These are phyloP conservation scores for Amaranthus palmeri DNA, from an alignment of 148 eudicot species.

Conservation along the genomic window DNA sequence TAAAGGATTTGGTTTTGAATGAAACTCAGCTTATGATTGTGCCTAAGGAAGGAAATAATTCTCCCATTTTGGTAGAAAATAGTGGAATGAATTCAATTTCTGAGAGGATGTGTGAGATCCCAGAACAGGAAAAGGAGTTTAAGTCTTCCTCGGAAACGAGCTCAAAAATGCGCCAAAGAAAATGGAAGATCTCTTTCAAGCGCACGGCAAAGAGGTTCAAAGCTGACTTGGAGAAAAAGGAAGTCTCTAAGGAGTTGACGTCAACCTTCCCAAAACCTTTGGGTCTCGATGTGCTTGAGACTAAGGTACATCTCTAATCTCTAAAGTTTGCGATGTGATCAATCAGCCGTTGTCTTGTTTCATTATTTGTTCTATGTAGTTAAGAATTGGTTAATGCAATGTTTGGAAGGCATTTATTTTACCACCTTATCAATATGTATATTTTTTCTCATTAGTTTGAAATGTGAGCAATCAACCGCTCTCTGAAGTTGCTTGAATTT, in stretches of 20 bases:
- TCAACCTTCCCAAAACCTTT: background rate
- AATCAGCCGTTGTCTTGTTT: background rate
- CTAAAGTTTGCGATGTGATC: background rate
- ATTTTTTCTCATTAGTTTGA: no score
- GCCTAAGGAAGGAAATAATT: background rate
- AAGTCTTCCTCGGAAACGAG: slow-evolving; percentile 1
- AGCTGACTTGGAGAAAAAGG: no score
- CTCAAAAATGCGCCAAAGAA: background rate
- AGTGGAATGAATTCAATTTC: background rate
- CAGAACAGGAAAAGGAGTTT: background rate
- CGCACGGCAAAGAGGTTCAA: no score
- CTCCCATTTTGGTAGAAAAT: background rate
- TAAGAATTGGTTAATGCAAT: no score
- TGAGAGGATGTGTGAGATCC: background rate
- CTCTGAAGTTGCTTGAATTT: no score
- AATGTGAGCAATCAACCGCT: no score
- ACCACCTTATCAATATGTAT: no score
- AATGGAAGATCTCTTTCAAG: background rate
- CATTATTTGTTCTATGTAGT: background rate
- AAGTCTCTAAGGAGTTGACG: background rate
- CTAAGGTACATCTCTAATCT: slow-evolving; percentile 20
- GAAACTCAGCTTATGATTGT: slow-evolving; percentile 14
- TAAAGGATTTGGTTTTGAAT: slow-evolving; percentile 2
- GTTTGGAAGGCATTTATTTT: no score
- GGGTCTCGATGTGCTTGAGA: background rate